phyloP scores from a whole-genome alignment of 129 eudicot species.

The Flaveria ramosissima region DNA sequence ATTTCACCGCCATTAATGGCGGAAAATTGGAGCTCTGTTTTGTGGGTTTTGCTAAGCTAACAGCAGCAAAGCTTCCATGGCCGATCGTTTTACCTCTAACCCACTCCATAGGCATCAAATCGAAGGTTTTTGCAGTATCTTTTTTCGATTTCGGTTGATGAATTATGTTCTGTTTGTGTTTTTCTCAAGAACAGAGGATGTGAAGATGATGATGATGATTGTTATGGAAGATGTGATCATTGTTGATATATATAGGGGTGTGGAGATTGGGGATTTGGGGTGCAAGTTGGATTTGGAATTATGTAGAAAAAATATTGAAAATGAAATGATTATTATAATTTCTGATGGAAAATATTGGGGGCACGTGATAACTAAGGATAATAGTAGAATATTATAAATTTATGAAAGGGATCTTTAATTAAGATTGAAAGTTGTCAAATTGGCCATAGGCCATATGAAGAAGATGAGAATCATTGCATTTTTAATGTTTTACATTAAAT shows the following conservation, averaged over 20 bases:
- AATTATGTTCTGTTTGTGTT: background rate
- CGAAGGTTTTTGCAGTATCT: background rate
- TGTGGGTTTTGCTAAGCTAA: conserved; percentile 62
- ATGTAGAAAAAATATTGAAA: too few species aligned
- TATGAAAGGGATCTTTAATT: background rate
- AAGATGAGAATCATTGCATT: background rate
- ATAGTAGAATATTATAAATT: background rate
- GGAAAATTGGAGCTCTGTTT: conserved; percentile 31
- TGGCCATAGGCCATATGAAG: background rate
- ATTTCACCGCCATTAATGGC: conserved; percentile 58
- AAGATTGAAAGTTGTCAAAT: conserved; percentile 1
- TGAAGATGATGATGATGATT: conserved; percentile 25
- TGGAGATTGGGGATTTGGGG: conserved; percentile 23
- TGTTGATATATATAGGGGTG: conserved; percentile 36
- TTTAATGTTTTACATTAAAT: too few species aligned
- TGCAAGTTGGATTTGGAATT: conserved; percentile 31
- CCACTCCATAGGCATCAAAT: conserved; percentile 61
- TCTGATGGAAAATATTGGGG: conserved; percentile 14
- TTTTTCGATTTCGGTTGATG: background rate
- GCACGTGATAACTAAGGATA: conserved; percentile 43
- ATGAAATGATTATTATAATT: too few species aligned
- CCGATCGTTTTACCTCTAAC: conserved; percentile 64
- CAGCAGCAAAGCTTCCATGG: conserved; percentile 79
- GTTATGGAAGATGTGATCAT: conserved; percentile 12
- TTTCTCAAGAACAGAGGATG: conserved; percentile 22